Base-by-base conservation (phyloP, 495 filamentous ascomycete genomes). In the Daldinia childiae region DNA sequence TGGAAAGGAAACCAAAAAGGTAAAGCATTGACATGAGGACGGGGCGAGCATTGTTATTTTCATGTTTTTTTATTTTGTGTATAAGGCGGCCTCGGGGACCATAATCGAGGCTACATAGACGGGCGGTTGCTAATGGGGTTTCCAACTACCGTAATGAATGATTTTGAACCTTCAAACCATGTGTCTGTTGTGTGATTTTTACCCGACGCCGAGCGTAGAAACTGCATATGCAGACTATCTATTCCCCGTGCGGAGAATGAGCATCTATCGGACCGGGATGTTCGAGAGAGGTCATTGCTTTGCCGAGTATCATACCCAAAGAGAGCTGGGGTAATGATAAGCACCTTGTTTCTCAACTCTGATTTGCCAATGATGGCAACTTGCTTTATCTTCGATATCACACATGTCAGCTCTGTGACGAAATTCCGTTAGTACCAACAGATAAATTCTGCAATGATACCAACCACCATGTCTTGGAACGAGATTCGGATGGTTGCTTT, bases 11-110 rank as follows among this genome's bases (percentile, higher is more conserved):
- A 59, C 6, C 11, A 59, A 62, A 64, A 50, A 43, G 32, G 32
- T 55, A 63, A 52, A 65, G 62, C 70, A 73, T 64, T 58, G 48
- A 50, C 43, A 58, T 64, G 59, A 52, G 50, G 50, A 59, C 51
- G 68, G 62, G 58, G 60, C 54, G 45, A 32, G 58, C 64, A 68
- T 67, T 48, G 58, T 62, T 51, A 38, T 56, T 67, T 58, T 62
- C 66, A 62, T 45, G 57, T 41, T 71, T 55, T 62, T 76, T 66
- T 76, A 76, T 74, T 62, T 69, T 73, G 62, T 77, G 75, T 77
- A 77, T 76, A 77, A 76, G 8, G 73, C 51, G 64, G 64, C 69
- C 64, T 74, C 60, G 72, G 32, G 61, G 50, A 69, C 60, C 58
- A 32, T 36, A 58, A 62, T 55, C 61, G 74, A 77, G 66, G 72